Evolutionary conservation across 1,284 basidiomycete species (phyloP), one percentile per base, ranked within the genome.

Genomic region (Heterobasidion occidentale): DNA sequence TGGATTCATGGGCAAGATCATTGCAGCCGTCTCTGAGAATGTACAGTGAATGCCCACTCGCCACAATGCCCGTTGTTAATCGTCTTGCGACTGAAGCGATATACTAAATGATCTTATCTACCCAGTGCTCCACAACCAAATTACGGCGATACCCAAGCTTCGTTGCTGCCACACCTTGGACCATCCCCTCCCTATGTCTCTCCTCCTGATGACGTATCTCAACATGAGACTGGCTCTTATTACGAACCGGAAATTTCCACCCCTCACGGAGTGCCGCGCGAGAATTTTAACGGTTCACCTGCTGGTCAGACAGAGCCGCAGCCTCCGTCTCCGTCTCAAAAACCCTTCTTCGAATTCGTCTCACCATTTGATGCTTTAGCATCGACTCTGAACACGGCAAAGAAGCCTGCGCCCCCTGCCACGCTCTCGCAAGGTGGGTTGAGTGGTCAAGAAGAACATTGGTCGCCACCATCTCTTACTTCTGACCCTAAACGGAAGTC

Each of bases 261-360:
- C 20, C 68, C 76, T 1, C 80, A 79, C 61, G 74, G 73, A 12
- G 46, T 51, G 9, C 52, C 58, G 7, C 59, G 62, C 47, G 65
- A 67, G 9, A 50, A 54, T 1, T 57, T 63, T 36, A 62, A 65
- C 35, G 35, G 27, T n/a, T 19, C 55, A 42, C 51, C 56, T 20
- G 52, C 61, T 52, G 51, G 36, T 4, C 64, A 64, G 57, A 51
- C 58, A 63, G 74, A 74, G 57, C 79, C 76, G 54, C 77, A 77
- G 48, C 73, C 78, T 9, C 83, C 87, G 0, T 81, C 85, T 36
- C 84, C 87, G 47, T 78, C 84, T 35, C 84, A 81, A 62, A 86
- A 86, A 69, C 86, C 86, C 55, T 82, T 90, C 78, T 92, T 91
- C 63, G 87, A 90, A 52, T 92, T 89, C 60, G 77, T 86, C 56